Conservation (phyloP, 1,139 yeast genomes). For the Pneumocystis wakefieldiae region DNA sequence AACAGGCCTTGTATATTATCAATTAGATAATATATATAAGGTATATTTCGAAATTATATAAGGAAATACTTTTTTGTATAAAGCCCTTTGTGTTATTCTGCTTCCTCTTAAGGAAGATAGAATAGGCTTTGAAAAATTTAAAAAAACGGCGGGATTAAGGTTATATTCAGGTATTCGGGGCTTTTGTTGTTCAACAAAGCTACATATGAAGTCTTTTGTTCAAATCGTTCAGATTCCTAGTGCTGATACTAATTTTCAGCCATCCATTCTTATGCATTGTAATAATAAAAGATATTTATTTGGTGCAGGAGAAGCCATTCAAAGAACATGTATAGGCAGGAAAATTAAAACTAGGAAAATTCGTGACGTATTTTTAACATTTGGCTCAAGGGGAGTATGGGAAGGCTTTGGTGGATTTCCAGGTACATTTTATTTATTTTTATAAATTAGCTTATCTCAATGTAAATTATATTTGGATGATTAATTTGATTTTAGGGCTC, state of each 20-base stretch:
- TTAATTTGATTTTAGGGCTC: background rate
- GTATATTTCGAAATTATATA: background rate
- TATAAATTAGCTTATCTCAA: background rate
- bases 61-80: no score
- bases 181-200: background rate
- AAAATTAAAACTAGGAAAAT: conserved; percentile 3
- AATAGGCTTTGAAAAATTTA: background rate
- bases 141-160: background rate
- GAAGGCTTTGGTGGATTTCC: conserved; percentile 9
- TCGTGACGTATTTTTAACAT: conserved; percentile 3
- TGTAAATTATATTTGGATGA: background rate
- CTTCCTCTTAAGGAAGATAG: background rate
- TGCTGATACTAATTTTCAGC: conserved; percentile 3
- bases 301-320: conserved; percentile 9
- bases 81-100: background rate
- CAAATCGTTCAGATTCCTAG: conserved; percentile 3
- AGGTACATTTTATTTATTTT: conserved; percentile 2
- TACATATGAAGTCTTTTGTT: background rate
- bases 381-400: conserved; percentile 4
- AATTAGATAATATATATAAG: background rate
- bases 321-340: conserved; percentile 4
- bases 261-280: conserved; percentile 5
- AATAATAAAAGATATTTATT: conserved; percentile 8
- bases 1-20: no score
- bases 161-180: background rate